These are phyloP conservation scores for Trichoderma breve DNA, from an alignment of 2,329 filamentous ascomycete species.

Conservation along the genomic window DNA sequence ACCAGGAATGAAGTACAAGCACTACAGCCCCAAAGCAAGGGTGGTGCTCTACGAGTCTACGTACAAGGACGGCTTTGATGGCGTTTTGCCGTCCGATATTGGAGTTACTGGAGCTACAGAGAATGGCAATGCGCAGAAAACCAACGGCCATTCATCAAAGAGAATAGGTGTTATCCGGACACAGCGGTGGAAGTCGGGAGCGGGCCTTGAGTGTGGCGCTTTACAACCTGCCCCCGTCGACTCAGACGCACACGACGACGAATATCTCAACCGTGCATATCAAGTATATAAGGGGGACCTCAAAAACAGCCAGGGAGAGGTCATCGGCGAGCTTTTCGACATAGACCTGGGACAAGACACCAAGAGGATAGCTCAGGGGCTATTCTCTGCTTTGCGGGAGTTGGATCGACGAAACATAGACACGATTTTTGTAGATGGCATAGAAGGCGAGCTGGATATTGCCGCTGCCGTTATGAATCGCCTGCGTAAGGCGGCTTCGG, in stretches of 20 bases:
- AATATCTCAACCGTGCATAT: conserved; percentile 35
- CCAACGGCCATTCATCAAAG: conserved; percentile 50
- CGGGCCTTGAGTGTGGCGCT: conserved; percentile 48
- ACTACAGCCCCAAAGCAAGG: conserved; percentile 87
- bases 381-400: conserved; percentile 84
- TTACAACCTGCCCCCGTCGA: conserved; percentile 35
- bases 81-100: conserved; percentile 39
- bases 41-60: conserved; percentile 76
- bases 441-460: conserved; percentile 74
- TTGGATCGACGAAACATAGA: conserved; percentile 78
- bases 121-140: conserved; percentile 18
- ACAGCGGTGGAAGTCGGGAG: conserved; percentile 48
- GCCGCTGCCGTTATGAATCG: conserved; percentile 86
- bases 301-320: conserved; percentile 32
- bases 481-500: conserved; percentile 71
- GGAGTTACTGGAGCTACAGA: conserved; percentile 21
- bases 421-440: conserved; percentile 87
- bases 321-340: conserved; percentile 56
- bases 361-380: conserved; percentile 73
- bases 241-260: conserved; percentile 21
- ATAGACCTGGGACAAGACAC: conserved; percentile 70
- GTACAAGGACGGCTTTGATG: conserved; percentile 35
- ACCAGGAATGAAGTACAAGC: conserved; percentile 98
- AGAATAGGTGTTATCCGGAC: conserved; percentile 56
- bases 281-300: conserved; percentile 44